Evolutionary conservation across 2,329 filamentous ascomycete genomes (phyloP), one percentile per base, ranked within the genome.

Genomic region (Trichocomaceae sp.): DNA sequence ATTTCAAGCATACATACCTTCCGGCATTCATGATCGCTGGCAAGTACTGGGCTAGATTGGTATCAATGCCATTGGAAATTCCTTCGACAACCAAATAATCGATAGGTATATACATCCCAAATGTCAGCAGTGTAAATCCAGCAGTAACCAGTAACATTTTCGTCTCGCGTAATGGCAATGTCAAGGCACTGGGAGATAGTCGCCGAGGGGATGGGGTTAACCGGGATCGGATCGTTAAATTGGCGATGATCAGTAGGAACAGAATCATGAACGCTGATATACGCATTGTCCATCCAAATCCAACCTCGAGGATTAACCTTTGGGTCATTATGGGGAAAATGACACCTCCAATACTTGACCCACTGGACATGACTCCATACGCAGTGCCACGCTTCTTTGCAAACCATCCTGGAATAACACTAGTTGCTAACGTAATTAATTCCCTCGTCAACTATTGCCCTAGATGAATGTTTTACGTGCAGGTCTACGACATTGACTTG

Each of bases 251-350:
- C 57, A 81, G 74, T 57, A 82, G 70, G 54, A 74, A 77, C 57
- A 88, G 77, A 58, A 87, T 83, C 48, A 86, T 70, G 55, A 87
- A 82, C 13, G 81, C 72, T 22, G 72, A 73, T 47, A 77, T 77
- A 8, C 81, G 75, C 73, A 84, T 81, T 0, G 79, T 69, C 83
- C 81, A 85, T 39, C 71, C 65, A 61, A 82, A 80, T 33, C 81
- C 79, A 50, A 83, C 71, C 47, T 73, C 33, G 0, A 72, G 71
- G 46, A 85, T 78, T 20, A 85, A 67, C 33, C 76, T 75, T 1
- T 75, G 69, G 12, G 84, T 75, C 77, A 85, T 82, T 61, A 85
- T 83, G 0, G 83, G 83, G 47, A 84, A 78, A 35, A 84, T 76
- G 15, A 85, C 79, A 8, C 81, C 81, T 2, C 81, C 81, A 5